These are phyloP conservation scores for Crithidia fasciculata DNA, from an alignment of 208 protist genomes.

Conservation along the genomic window DNA sequence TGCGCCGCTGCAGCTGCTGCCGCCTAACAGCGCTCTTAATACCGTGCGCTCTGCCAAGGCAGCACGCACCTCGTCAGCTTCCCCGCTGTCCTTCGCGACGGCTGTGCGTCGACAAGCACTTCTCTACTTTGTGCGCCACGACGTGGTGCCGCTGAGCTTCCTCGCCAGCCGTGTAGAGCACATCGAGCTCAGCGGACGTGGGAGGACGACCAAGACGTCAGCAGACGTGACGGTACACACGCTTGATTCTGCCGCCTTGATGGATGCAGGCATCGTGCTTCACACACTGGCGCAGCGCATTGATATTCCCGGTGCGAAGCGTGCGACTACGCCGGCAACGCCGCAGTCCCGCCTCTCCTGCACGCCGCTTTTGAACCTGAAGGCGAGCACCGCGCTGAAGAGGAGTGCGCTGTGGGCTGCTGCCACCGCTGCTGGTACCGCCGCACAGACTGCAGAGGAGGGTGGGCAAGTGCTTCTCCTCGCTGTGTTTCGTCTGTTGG, in stretches of 20 bases:
- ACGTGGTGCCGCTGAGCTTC: slow-evolving; percentile 42
- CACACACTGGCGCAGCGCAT: too few species aligned
- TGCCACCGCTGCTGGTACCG: neutral
- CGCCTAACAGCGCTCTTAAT: neutral
- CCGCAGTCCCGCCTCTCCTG: slow-evolving; percentile 1
- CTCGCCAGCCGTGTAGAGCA: slow-evolving; percentile 7
- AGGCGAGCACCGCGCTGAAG: neutral
- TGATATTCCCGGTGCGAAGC: too few species aligned
- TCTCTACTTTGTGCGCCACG: slow-evolving; percentile 55
- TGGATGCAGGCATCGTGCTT: too few species aligned
- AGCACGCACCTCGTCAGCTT: neutral
- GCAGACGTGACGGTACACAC: neutral
- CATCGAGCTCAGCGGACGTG: neutral
- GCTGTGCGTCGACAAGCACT: slow-evolving; percentile 50
- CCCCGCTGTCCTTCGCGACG: slow-evolving; percentile 20
- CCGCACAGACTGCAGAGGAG: slow-evolving; percentile 23
- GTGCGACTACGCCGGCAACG: too few species aligned
- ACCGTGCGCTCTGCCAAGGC: neutral
- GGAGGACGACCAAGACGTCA: too few species aligned
- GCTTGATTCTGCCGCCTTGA: too few species aligned
- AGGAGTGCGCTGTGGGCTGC: slow-evolving; percentile 22
- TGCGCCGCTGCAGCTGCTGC: slow-evolving; percentile 1
- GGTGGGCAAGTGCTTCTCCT: slow-evolving; percentile 13
- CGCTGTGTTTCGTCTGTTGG: slow-evolving; percentile 13
- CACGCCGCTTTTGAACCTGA: slow-evolving; percentile 7